phyloP scores from a whole-genome alignment of 1,284 basidiomycete genomes.

The Phellinidium pouzarii region DNA sequence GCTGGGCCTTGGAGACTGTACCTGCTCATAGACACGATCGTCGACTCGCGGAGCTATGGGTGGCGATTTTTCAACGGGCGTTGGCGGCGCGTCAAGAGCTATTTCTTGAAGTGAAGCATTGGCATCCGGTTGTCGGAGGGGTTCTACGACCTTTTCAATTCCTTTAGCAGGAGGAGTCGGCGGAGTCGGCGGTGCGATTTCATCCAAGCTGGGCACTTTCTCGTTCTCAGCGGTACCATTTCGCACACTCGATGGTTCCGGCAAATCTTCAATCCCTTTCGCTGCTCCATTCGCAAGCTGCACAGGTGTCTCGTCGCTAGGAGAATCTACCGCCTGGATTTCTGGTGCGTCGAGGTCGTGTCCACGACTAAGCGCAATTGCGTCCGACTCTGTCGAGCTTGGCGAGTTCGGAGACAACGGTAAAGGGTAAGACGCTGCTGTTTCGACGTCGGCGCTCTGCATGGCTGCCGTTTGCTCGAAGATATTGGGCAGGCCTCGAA shows the following conservation, averaged over 20 bases:
- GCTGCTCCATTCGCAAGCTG: neutral
- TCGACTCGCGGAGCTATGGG: neutral
- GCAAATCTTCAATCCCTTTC: neutral
- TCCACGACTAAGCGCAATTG: neutral
- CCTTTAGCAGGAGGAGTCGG: conserved; percentile 14
- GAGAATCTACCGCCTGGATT: neutral
- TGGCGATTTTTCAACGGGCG: conserved; percentile 16
- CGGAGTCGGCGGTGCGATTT: conserved; percentile 5
- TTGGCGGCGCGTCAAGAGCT: conserved; percentile 12
- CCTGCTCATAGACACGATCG: neutral
- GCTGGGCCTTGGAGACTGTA: conserved; percentile 6
- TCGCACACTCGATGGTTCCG: neutral
- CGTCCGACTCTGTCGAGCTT: neutral
- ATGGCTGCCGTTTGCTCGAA: conserved; percentile 6
- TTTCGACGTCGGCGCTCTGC: conserved; percentile 6
- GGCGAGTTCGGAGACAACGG: neutral
- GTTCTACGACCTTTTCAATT: conserved; percentile 1
- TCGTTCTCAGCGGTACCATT: neutral
- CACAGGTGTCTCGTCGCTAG: neutral
- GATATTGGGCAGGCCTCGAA: neutral
- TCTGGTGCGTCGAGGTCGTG: conserved; percentile 4
- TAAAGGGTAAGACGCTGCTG: neutral
- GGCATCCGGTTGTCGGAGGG: neutral
- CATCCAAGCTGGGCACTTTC: neutral
- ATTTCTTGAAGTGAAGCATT: conserved; percentile 15